Evolutionary conservation across 192 early-diverging fungal genomes (phyloP), one percentile per base, ranked within the genome.

Genomic region (Irineochytrium annulatum): DNA sequence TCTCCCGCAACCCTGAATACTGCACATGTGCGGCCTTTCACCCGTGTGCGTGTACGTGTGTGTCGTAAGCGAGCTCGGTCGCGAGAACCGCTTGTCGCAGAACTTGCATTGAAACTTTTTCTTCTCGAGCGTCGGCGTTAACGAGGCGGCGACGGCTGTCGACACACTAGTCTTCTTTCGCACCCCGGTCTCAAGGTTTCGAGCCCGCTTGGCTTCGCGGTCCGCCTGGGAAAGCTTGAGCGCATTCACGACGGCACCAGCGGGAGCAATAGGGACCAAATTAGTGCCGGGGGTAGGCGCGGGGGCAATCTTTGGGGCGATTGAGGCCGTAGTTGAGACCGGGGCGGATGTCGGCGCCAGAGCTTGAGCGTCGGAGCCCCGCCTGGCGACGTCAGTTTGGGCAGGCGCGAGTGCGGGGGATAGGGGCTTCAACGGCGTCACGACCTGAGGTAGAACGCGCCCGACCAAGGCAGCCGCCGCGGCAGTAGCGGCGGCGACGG

Each of bases 21-120:
- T 53, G 61, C 72, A 74, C 22, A 45, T 34, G 57, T 60, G 67
- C 32, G 72, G 72, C 29, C 60, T 43, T 32, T 74, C 72, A 0
- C 72, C 68, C 19, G 72, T 74, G 52, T 74, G 72, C 0, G 59
- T 46, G 49, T 73, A 52, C 43, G 69, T 51, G 46, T 73, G 71
- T 34, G 71, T 73, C 27, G 39, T 48, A 3, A 73, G 58, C 4
- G 61, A 49, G 34, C 35, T 46, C 2, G 71, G 71, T 8, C 71
- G 66, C 14, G 68, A 34, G 48, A 73, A 73, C 3, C 64, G 34
- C 41, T 73, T 73, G 17, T 41, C 28, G 63, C 71, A 73, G 8
- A 49, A 6, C 30, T 34, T 34, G 59, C 71, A 73, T 48, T 29
- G 33, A 43, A 49, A 49, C 5, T 24, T 8, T 24, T 49, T 49